Evolutionary conservation across 129 eudicot species (phyloP), one percentile per base, ranked within the genome.

Genomic region (Flaveria brownii): DNA sequence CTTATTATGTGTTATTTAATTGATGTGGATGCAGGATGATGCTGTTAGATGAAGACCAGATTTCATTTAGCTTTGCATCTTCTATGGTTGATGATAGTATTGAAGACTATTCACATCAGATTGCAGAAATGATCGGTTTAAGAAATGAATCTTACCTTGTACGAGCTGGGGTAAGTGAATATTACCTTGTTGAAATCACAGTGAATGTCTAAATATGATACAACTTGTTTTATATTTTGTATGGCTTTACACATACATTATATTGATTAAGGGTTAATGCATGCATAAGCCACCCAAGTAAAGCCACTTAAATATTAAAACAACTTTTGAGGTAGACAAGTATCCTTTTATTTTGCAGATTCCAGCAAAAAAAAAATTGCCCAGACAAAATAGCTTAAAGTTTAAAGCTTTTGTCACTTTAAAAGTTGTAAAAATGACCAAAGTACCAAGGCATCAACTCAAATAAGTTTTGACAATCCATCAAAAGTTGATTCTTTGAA

Each of bases 1-100:
- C 23, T 41, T 17, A 54, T 62, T 73, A 5, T 20, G 14, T 65
- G 66, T 63, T 80, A 10, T 9, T 46, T 11, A 6, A 47, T 36
- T 36, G 55, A 4, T 77, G 71, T 20, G 50, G 57, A 49, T 78
- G 22, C 82, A 91, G 99, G 87, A 91, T 91, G 99, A 95, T 95
- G 99, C 86, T 95, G 95, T 84, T 91, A 75, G 99, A 95, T 33
- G 99, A 95, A 42, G 99, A 91, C 43, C 99, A 95, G 82, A 91
- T 95, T 41, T 91, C 99, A 18, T 95, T 95, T 36, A 94, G 99
- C 46, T 89, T 94, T 49, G 92, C 84, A 5, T 86, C 93, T 42
- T 85, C 88, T 28, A 91, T 84, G 81, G 86, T 87, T 81, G 99
- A 91, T 83, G 96, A 87, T 70, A 80, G 55, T 57, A 80, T 95